These are phyloP conservation scores for Logfia minima DNA, from an alignment of 129 eudicot species.

Conservation along the genomic window DNA sequence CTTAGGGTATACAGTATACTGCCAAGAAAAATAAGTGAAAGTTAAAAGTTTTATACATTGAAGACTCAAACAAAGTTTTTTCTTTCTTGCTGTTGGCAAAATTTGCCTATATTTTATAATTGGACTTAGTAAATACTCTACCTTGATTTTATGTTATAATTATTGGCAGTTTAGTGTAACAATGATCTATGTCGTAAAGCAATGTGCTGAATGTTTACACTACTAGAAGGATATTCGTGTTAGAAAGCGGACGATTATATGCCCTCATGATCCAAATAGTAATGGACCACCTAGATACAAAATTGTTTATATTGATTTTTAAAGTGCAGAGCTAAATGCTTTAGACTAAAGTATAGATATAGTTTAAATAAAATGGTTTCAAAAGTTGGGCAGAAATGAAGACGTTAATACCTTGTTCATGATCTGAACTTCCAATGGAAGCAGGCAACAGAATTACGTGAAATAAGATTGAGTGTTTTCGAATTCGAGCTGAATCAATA, in stretches of 20 bases:
- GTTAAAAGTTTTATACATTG: too few relatives aligned
- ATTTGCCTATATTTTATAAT: not conserved
- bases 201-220: not conserved
- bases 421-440: slow-evolving; percentile 6
- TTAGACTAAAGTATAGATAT: too few relatives aligned
- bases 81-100: not conserved
- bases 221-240: not conserved
- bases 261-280: not conserved
- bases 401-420: not conserved
- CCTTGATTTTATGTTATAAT: too few relatives aligned
- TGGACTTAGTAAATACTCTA: not conserved
- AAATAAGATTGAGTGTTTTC: slow-evolving; percentile 1
- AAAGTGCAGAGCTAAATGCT: not conserved
- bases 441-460: not conserved
- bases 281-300: not conserved
- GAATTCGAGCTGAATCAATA: not conserved
- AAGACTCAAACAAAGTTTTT: not conserved
- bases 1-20: too few relatives aligned
- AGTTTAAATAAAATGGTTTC: not conserved
- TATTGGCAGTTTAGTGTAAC: not conserved
- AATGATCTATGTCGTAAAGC: not conserved
- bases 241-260: not conserved
- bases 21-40: not conserved
- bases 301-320: too few relatives aligned
- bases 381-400: not conserved